Conservation (phyloP, 805 yeast species). For the Saccharomycopsis sp. region DNA sequence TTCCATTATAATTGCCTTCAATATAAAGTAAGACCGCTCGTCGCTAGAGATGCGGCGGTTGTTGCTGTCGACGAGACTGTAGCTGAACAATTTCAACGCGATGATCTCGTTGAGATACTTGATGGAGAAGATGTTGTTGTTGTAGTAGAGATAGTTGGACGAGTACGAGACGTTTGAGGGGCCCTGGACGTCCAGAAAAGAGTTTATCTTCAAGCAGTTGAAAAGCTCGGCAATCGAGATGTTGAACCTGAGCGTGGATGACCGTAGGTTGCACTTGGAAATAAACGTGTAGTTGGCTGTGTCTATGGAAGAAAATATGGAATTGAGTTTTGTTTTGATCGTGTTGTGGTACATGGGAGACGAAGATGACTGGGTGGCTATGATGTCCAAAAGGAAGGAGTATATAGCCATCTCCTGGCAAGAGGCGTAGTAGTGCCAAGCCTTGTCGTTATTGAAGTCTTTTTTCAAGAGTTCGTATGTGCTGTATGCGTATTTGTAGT, state of each 20-base stretch:
- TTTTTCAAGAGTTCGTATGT: slow-evolving; percentile 77
- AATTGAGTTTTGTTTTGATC: slow-evolving; percentile 44
- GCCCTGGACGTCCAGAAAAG: slow-evolving; percentile 35
- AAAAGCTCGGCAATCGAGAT: slow-evolving; percentile 68
- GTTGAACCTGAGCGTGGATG: slow-evolving; percentile 64
- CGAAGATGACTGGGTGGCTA: slow-evolving; percentile 21
- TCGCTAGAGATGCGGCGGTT: slow-evolving; percentile 5
- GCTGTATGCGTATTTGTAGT: slow-evolving; percentile 75
- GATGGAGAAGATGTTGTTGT: slow-evolving; percentile 39
- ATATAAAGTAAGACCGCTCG: slow-evolving; percentile 31
- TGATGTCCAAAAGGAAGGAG: slow-evolving; percentile 53
- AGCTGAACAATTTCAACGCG: slow-evolving; percentile 20
- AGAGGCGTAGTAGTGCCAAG: slow-evolving; percentile 75
- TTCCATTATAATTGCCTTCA: slow-evolving; percentile 46
- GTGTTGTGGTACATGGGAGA: slow-evolving; percentile 36
- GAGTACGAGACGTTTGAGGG: slow-evolving; percentile 39
- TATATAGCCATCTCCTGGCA: slow-evolving; percentile 84
- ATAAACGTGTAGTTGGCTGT: slow-evolving; percentile 67
- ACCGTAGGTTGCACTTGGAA: slow-evolving; percentile 61
- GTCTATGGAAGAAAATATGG: slow-evolving; percentile 57
- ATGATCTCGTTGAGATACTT: slow-evolving; percentile 33
- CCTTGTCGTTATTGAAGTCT: slow-evolving; percentile 70
- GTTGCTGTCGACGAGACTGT: slow-evolving; percentile 24
- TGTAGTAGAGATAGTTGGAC: slow-evolving; percentile 32
- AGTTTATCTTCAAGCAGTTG: slow-evolving; percentile 35